Evolutionary conservation across 2,329 filamentous ascomycete genomes (phyloP), one percentile per base, ranked within the genome.

Genomic region (Ceratocystis cacaofunesta): DNA sequence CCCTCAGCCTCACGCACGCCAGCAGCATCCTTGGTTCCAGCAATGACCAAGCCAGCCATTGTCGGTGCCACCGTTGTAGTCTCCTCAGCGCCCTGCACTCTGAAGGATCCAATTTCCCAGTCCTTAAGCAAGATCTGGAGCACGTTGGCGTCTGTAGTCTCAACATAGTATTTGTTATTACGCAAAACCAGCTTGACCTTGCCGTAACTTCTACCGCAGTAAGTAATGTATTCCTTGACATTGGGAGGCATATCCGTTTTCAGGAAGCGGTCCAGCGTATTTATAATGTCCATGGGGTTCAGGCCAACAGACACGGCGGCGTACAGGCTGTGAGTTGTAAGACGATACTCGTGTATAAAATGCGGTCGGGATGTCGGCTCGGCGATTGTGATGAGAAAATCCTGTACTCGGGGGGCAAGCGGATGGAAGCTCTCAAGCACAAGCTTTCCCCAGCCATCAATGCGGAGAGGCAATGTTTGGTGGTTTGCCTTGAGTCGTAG

Each of bases 131-230:
- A 80, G 71, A 83, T 88, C 74, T 96, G 90, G 66, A 97, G 80
- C 73, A 96, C 89, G 10, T 86, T 81, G 12, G 91, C 87, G 74
- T 97, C 92, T 22, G 89, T 87, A 71, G 89, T 96, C 76, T 99
- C 94, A 68, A 97, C 86, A 70, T 88, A 96, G 75, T 95, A 96
- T 69, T 90, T 89, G 68, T 92, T 97, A 71, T 96, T 89, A 74
- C 96, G 95, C 69, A 97, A 76, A 57, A 97, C 94, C 64, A 97
- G 83, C 74, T 96, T 94, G 65, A 96, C 91, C 75, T 96, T 97
- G 69, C 94, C 94, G 73, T 94, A 97, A 63, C 89, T 94, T 69
- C 89, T 86, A 5, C 91, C 95, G 68, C 90, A 94, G 68, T 85
- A 85, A 30, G 76, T 77, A 69, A 92, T 92, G 74, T 92, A 96